Conservation (phyloP, 2,329 filamentous ascomycete species). For the Cercospora sp. region DNA sequence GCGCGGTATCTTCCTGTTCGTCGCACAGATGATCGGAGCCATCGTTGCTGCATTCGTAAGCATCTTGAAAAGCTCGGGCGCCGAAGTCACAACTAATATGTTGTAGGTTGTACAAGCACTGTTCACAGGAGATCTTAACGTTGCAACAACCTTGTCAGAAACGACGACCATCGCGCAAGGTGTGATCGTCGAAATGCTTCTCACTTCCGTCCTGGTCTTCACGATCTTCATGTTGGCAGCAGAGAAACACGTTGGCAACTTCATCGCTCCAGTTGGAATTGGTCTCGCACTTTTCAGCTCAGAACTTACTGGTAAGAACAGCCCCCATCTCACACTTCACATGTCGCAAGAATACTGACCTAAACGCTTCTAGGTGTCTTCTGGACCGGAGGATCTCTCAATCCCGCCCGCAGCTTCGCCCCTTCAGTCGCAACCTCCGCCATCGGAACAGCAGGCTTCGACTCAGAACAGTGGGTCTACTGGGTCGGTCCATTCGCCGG, state of each 20-base stretch:
- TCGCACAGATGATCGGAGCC: conserved; percentile 12
- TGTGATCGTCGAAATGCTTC: conserved; percentile 40
- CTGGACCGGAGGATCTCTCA: conserved; percentile 39
- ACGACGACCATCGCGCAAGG: conserved; percentile 41
- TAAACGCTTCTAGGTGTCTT: conserved; percentile 17
- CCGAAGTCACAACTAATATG: background rate
- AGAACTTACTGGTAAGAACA: conserved; percentile 23
- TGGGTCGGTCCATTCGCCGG: conserved; percentile 53
- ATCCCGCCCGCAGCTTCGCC: conserved; percentile 39
- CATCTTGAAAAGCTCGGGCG: background rate
- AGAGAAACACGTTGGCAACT: conserved; percentile 40
- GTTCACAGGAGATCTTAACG: conserved; percentile 41
- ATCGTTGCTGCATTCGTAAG: conserved; percentile 10
- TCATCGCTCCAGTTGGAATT: conserved; percentile 33
- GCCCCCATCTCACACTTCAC: no score
- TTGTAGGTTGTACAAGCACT: conserved; percentile 31
- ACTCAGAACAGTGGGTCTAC: conserved; percentile 51
- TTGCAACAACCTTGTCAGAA: conserved; percentile 37
- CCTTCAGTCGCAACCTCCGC: conserved; percentile 29
- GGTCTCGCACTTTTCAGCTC: conserved; percentile 32
- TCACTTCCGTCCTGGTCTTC: conserved; percentile 37
- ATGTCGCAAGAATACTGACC: background rate
- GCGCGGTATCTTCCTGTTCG: conserved; percentile 17
- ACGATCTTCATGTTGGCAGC: conserved; percentile 41
- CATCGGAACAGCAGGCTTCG: background rate